Percentiles rank a stretch among this genome's conserved stretches.
Conservation (phyloP, 495 filamentous ascomycete species). For the Aspergillus heteromorphus region DNA sequence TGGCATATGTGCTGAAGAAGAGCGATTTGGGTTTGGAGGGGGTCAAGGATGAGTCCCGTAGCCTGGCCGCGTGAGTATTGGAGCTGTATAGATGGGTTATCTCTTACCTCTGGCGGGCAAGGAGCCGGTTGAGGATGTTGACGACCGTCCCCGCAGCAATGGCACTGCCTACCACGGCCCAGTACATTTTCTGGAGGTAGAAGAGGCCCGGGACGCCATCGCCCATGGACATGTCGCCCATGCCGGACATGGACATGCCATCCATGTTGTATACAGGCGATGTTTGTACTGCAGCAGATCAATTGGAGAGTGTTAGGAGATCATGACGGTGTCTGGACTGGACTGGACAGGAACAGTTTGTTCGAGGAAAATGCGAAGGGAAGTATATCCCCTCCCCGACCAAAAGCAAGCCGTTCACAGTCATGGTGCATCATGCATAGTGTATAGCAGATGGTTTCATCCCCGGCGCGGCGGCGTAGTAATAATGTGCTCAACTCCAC, state of each 20-base stretch:
- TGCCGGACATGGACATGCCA: slow-evolving; percentile 19
- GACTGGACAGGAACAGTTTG: too few species aligned
- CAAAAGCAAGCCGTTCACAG: too few species aligned
- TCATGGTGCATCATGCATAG: too few species aligned
- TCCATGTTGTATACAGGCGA: slow-evolving; percentile 1
- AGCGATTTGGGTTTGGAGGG: slow-evolving; percentile 62
- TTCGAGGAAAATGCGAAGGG: too few species aligned
- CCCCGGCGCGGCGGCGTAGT: neutral
- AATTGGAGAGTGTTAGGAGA: too few species aligned
- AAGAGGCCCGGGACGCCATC: slow-evolving; percentile 40
- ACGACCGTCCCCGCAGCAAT: slow-evolving; percentile 47
- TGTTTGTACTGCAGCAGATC: too few species aligned
- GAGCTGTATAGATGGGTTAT: neutral
- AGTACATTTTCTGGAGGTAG: slow-evolving; percentile 52
- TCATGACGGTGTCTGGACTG: too few species aligned
- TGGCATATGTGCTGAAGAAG: slow-evolving; percentile 55
- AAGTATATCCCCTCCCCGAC: too few species aligned
- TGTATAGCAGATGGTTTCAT: too few species aligned
- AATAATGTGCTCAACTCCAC: slow-evolving; percentile 16
- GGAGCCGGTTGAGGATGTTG: slow-evolving; percentile 41
- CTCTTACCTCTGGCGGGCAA: slow-evolving; percentile 46
- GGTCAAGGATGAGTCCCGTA: slow-evolving; percentile 28
- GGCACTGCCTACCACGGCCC: slow-evolving; percentile 53
- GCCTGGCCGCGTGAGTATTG: slow-evolving; percentile 11
- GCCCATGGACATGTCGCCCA: slow-evolving; percentile 43